A percentile compares a stretch with the other conserved stretches of the same genome.
These are phyloP conservation scores for Talinum fruticosum DNA, from an alignment of 148 eudicot species.

Conservation along the genomic window DNA sequence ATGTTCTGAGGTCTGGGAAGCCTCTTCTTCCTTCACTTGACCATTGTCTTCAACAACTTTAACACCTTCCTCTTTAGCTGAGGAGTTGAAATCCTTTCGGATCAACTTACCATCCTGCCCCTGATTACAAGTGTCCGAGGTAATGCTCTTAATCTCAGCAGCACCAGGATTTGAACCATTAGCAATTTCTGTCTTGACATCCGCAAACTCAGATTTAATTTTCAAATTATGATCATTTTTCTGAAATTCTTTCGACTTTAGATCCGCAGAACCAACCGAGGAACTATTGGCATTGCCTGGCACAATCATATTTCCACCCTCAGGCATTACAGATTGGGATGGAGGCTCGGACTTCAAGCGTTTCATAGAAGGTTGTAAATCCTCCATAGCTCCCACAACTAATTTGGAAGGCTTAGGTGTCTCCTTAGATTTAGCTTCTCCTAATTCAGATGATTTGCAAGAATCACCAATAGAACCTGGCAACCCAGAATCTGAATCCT, in stretches of 20 bases:
- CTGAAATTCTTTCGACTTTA: slow-evolving; percentile 35
- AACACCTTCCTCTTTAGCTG: slow-evolving; percentile 36
- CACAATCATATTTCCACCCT: slow-evolving; percentile 36
- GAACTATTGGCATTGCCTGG: slow-evolving; percentile 30
- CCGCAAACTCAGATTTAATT: slow-evolving; percentile 48
- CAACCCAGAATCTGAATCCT: slow-evolving; percentile 42
- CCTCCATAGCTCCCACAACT: slow-evolving; percentile 45
- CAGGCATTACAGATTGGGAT: slow-evolving; percentile 36
- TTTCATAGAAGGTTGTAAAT: slow-evolving; percentile 53
- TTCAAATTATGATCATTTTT: slow-evolving; percentile 31
- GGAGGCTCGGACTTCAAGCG: slow-evolving; percentile 66
- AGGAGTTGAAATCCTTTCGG: slow-evolving; percentile 34
- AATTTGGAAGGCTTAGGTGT: slow-evolving; percentile 35
- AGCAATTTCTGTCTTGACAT: slow-evolving; percentile 49
- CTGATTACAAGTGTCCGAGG: slow-evolving; percentile 34
- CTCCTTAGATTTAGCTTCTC: slow-evolving; percentile 37
- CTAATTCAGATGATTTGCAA: slow-evolving; percentile 34
- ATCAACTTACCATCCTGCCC: slow-evolving; percentile 39
- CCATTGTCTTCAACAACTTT: slow-evolving; percentile 52
- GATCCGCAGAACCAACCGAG: slow-evolving; percentile 31
- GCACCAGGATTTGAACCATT: slow-evolving; percentile 34
- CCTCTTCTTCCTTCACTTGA: slow-evolving; percentile 46
- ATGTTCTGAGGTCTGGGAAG: slow-evolving; percentile 43
- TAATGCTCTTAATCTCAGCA: slow-evolving; percentile 40
- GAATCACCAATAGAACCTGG: slow-evolving; percentile 32